These are phyloP conservation scores for Rhizopogon hawkerae DNA, from an alignment of 1,284 basidiomycete genomes.

Conservation along the genomic window DNA sequence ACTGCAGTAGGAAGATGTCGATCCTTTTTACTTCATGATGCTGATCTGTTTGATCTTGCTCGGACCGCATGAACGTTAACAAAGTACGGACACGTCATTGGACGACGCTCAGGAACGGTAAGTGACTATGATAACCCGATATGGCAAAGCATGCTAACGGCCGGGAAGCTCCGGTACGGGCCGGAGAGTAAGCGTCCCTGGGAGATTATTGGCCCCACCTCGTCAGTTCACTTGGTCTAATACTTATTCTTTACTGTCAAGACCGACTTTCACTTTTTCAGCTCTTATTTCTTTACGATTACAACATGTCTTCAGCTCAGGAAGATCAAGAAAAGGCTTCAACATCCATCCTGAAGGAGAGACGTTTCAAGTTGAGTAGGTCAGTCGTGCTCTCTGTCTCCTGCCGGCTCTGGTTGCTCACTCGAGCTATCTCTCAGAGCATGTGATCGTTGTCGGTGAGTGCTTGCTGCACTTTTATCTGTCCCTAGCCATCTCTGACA, in stretches of 20 bases:
- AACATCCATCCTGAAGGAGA: constrained; percentile 57
- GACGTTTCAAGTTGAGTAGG: constrained; percentile 79
- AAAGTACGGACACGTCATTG: neutral
- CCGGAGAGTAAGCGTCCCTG: constrained; percentile 12
- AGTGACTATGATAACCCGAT: constrained; percentile 19
- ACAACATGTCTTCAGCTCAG: constrained; percentile 37
- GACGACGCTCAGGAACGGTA: constrained; percentile 20
- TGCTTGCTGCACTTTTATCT: constrained; percentile 8
- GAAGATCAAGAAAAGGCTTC: constrained; percentile 36
- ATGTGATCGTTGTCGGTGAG: constrained; percentile 80
- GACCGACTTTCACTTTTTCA: constrained; percentile 7
- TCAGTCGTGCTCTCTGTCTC: constrained; percentile 26
- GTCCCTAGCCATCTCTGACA: constrained; percentile 4
- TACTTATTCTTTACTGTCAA: constrained; percentile 23
- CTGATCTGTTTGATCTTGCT: neutral
- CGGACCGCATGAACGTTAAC: neutral
- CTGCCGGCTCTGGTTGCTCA: neutral
- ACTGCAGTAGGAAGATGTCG: neutral
- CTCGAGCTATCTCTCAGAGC: constrained; percentile 39
- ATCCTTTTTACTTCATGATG: neutral
- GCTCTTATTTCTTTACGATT: constrained; percentile 5
- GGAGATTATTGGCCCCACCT: constrained; percentile 3
- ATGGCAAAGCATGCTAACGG: constrained; percentile 8
- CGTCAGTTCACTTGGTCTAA: constrained; percentile 6
- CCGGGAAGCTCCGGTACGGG: constrained; percentile 24